Evolutionary conservation across 208 protist species (phyloP).

Genomic region (Trypanosoma brucei): DNA sequence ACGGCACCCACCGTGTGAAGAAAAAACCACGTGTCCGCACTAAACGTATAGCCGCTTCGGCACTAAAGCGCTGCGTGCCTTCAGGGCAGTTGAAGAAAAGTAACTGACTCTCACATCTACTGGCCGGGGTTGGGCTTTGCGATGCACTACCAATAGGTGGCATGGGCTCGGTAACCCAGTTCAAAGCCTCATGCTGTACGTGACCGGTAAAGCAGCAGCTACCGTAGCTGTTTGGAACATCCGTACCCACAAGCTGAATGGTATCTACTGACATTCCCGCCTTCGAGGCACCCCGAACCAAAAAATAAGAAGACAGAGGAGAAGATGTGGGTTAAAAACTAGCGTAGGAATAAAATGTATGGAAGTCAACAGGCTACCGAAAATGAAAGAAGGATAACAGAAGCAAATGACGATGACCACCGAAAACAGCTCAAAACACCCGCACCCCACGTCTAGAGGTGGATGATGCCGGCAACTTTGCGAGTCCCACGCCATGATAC

Average conservation of each 20-base stretch:
- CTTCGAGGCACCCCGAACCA: too few relatives aligned
- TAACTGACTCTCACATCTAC: constrained; percentile 42
- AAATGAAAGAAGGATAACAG: too few relatives aligned
- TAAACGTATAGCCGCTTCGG: constrained; percentile 68
- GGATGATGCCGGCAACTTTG: too few relatives aligned
- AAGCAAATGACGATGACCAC: too few relatives aligned
- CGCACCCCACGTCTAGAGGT: too few relatives aligned
- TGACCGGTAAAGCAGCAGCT: constrained; percentile 73
- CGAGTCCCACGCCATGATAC: too few relatives aligned
- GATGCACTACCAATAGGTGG: background rate
- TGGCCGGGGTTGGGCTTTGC: background rate
- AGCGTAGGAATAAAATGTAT: too few relatives aligned
- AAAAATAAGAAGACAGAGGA: too few relatives aligned
- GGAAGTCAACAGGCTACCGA: too few relatives aligned
- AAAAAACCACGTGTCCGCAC: constrained; percentile 66
- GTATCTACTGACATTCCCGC: constrained; percentile 33
- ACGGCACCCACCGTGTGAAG: constrained; percentile 62
- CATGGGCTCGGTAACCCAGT: constrained; percentile 10
- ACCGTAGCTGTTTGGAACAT: constrained; percentile 70
- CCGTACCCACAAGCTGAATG: constrained; percentile 75
- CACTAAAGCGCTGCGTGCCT: constrained; percentile 76
- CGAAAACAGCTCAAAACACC: too few relatives aligned
- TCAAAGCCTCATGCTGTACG: constrained; percentile 43
- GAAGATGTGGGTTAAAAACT: too few relatives aligned
- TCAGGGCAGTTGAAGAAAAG: constrained; percentile 88